Conservation (phyloP, 257 asterid species). For the Verbena officinalis region DNA sequence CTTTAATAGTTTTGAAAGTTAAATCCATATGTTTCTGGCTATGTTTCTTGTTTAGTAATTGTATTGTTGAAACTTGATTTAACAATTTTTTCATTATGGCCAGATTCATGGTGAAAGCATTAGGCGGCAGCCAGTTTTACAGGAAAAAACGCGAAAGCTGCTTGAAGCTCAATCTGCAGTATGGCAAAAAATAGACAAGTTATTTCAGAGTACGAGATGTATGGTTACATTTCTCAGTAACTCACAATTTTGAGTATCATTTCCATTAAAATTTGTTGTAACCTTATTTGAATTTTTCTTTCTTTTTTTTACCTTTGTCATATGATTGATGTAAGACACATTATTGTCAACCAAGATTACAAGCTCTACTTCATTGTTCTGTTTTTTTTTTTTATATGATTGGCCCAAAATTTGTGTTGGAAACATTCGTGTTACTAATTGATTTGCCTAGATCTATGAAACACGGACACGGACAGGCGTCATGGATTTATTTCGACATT, state of each 20-base stretch:
- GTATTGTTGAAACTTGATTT: constrained; percentile 2
- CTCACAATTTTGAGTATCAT: constrained; percentile 62
- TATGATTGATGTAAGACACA: too few relatives aligned
- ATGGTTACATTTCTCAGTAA: constrained; percentile 78
- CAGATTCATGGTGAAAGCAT: constrained; percentile 91
- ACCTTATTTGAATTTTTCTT: constrained; percentile 16
- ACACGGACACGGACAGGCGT: too few relatives aligned
- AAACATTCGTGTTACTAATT: too few relatives aligned
- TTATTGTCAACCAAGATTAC: too few relatives aligned
- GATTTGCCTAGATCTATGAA: too few relatives aligned
- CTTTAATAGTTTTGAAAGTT: not conserved
- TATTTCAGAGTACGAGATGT: constrained; percentile 81
- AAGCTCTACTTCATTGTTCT: too few relatives aligned
- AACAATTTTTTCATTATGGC: constrained; percentile 11
- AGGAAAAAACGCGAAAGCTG: constrained; percentile 63
- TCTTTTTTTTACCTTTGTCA: not conserved
- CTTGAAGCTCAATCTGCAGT: constrained; percentile 66
- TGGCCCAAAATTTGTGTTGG: too few relatives aligned
- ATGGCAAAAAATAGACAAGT: constrained; percentile 72
- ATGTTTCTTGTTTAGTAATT: constrained; percentile 19
- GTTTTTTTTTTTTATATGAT: too few relatives aligned
- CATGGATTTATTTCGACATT: too few relatives aligned
- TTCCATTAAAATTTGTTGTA: constrained; percentile 10
- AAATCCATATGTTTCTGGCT: too few relatives aligned
- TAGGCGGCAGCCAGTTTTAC: constrained; percentile 58